These are phyloP conservation scores for Coprinellus aureogranulatus DNA, from an alignment of 768 basidiomycete genomes.

Conservation along the genomic window DNA sequence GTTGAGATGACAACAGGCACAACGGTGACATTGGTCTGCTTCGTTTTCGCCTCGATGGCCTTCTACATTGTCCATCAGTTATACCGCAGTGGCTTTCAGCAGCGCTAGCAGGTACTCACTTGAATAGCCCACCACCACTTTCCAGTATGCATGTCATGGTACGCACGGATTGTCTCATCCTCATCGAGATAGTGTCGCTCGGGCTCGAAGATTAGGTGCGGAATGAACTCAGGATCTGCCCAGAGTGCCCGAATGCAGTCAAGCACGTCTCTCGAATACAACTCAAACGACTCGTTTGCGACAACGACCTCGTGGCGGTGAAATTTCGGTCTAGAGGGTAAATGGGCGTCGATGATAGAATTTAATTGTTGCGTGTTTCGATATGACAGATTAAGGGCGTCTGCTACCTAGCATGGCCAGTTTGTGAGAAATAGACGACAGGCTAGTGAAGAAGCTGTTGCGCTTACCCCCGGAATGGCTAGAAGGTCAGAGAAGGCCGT, in stretches of 20 bases:
- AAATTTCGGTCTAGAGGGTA: slow-evolving; percentile 27
- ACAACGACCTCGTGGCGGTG: slow-evolving; percentile 22
- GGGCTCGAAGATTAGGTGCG: slow-evolving; percentile 29
- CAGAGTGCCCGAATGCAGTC: slow-evolving; percentile 35
- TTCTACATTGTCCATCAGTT: slow-evolving; percentile 13
- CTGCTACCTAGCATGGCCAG: slow-evolving; percentile 17
- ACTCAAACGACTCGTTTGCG: slow-evolving; percentile 26
- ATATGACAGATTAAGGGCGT: slow-evolving; percentile 25
- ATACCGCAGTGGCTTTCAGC: not conserved
- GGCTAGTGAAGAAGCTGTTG: not conserved
- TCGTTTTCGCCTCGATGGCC: slow-evolving; percentile 17
- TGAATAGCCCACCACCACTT: slow-evolving; percentile 54
- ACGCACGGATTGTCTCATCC: slow-evolving; percentile 23
- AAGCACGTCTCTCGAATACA: slow-evolving; percentile 33
- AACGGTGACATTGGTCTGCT: slow-evolving; percentile 26
- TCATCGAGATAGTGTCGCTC: slow-evolving; percentile 36
- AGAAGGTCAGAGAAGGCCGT: slow-evolving; percentile 38
- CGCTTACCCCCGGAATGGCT: slow-evolving; percentile 36
- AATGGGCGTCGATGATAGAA: slow-evolving; percentile 22
- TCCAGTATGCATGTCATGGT: slow-evolving; percentile 45
- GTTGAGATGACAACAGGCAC: slow-evolving; percentile 44
- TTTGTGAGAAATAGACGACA: slow-evolving; percentile 1
- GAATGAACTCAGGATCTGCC: slow-evolving; percentile 30
- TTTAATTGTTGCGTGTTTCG: slow-evolving; percentile 24
- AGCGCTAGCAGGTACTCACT: slow-evolving; percentile 24